Evolutionary conservation across 257 asterid species (phyloP), one percentile per base, ranked within the genome.

Genomic region (Dorcoceras hygrometricum): DNA sequence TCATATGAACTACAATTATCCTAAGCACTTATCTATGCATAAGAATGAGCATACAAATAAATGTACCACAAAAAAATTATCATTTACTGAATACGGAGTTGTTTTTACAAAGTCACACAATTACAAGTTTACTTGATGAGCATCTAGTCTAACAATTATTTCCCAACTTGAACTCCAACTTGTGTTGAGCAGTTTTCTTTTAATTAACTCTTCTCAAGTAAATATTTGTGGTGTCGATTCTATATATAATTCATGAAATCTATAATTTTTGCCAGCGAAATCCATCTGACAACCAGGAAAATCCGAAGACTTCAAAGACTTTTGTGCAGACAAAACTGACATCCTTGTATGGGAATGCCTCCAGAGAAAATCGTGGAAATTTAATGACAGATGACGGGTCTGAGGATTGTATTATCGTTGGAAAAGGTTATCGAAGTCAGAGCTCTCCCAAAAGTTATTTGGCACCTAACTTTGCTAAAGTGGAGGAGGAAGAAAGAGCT

Each of bases 251-350:
- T 57, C 32, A 57, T 58, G 70, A 24, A 26, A 57, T 27, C 59
- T 62, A 61, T 29, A 72, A 28, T 63, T 66, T 69, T 73, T 70
- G 50, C 64, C 83, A 92, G 97, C 71, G 67, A 66, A 79, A 72
- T 73, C 80, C 78, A 73, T 76, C 60, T 73, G 86, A 79, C 16
- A 79, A 71, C 78, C 75, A 39, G 68, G 87, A 78, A 11, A 72
- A 74, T 66, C 58, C 61, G 65, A 71, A 73, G 73, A 63, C 74
- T 66, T 66, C 86, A 19, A 94, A 80, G 76, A 67, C 69, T 72
- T 80, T 84, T 60, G 67, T 77, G 29, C 95, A 85, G 80, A 73
- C 86, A 60, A 90, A 86, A 73, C 73, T 87, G 72, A 81, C 89
- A 54, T 84, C 90, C 79, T 69, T 80, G 67, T 84, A 79, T 60